A percentile compares a stretch with the other conserved stretches of the same genome.
Conservation (phyloP, 176 grass and related monocot species). For the Eleusine coracana region DNA sequence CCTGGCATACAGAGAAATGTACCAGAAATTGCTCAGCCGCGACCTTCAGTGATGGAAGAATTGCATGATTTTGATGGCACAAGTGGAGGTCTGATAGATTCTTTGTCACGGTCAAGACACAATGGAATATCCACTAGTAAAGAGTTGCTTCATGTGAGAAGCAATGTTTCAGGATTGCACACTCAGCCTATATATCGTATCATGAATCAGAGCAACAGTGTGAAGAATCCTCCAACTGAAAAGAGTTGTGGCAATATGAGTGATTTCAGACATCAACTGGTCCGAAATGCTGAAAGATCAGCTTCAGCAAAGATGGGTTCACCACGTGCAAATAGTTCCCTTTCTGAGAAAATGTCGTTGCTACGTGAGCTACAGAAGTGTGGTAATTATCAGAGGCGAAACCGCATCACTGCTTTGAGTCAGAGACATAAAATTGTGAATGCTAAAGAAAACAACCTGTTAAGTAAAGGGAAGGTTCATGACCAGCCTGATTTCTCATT, state of each 20-base stretch:
- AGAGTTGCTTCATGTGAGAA: neutral
- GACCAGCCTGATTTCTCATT: slow-evolving; percentile 24
- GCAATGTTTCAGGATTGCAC: neutral
- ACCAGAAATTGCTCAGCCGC: neutral
- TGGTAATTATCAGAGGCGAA: slow-evolving; percentile 6
- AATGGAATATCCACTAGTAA: neutral
- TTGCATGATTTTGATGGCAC: slow-evolving; percentile 9
- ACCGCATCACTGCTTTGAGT: slow-evolving; percentile 20
- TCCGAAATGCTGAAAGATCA: slow-evolving; percentile 30
- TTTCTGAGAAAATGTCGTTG: slow-evolving; percentile 45
- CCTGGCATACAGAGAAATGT: neutral
- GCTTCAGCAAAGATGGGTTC: slow-evolving; percentile 19
- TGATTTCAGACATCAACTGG: slow-evolving; percentile 38
- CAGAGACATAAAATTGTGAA: slow-evolving; percentile 11
- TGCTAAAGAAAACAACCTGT: neutral
- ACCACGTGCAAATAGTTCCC: slow-evolving; percentile 8
- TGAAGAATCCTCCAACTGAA: slow-evolving; percentile 9
- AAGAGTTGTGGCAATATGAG: neutral
- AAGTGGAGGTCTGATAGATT: neutral
- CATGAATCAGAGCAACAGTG: neutral
- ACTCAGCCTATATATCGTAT: neutral
- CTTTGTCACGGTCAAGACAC: neutral
- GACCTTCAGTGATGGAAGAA: neutral
- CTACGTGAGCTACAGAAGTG: neutral
- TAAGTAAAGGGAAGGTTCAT: slow-evolving; percentile 12